Evolutionary conservation across 768 basidiomycete genomes (phyloP), one percentile per base, ranked within the genome.

Genomic region (Naematelia aurantialba): DNA sequence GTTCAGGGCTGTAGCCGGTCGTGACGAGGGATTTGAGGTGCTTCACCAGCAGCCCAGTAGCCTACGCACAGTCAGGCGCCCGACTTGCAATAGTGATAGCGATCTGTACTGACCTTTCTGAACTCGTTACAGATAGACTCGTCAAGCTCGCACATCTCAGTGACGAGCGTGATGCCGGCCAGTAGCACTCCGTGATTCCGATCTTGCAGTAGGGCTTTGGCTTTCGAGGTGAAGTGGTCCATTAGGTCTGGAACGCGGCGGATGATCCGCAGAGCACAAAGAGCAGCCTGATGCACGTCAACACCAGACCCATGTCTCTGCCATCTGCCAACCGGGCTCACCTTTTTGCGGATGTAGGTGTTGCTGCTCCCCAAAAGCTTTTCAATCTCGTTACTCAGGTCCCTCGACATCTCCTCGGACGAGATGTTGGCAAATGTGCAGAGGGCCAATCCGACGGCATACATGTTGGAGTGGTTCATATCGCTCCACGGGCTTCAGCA

Each of bases 391-490:
- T 97, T 94, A 55, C 89, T 89, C 66, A 99, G 81, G 82, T 99
- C 96, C 63, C 96, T 85, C 26, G 94, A 92, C 96, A 99, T 99
- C 79, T 99, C 96, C 78, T 99, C 96, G 19, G 92, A 96, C 10
- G 96, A 91, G 66, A 98, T 98, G 73, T 98, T 97, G 59, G 94
- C 96, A 73, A 99, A 98, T 0, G 96, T 98, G 71, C 92, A 97
- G 31, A 99, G 84, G 1, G 92, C 94, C 56, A 99, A 83, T 4
- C 96, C 96, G 24, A 98, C 96, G 2, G 89, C 90, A 76, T 97
- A 98, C 90, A 96, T 96, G 78, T 97, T 97, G 1, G 93, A 87
- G 77, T 97, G 93, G 78, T 98, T 98, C 91, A 99, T 90, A 79
- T 99, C 96, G 79, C 94, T 99, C 39, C 30, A 45, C 48, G 44